Conservation (phyloP, 2,329 filamentous ascomycete species). For the Neonectria hederae region DNA sequence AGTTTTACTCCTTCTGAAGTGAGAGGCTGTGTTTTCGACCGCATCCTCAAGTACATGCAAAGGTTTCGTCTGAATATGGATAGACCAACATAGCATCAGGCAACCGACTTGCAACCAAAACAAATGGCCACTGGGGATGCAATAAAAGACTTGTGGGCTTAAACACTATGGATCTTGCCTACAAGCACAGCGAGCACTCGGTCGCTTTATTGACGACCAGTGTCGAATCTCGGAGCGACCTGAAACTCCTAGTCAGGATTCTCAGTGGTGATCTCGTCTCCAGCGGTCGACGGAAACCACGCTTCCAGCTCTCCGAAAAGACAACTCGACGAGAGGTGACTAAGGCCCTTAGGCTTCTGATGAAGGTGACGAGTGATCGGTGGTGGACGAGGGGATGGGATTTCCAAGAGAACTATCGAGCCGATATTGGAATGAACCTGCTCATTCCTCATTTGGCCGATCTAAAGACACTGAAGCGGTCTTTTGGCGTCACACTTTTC, state of each 20-base stretch:
- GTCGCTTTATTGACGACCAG: constrained; percentile 42
- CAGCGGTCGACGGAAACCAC: background rate
- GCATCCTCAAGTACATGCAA: constrained; percentile 39
- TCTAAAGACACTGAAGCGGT: constrained; percentile 34
- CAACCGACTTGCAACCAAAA: constrained; percentile 35
- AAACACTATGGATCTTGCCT: constrained; percentile 47
- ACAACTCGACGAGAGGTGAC: constrained; percentile 14
- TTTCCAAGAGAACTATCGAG: constrained; percentile 48
- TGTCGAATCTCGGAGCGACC: constrained; percentile 20
- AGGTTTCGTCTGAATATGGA: constrained; percentile 36
- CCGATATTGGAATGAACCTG: constrained; percentile 40
- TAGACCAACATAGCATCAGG: constrained; percentile 42
- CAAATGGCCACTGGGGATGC: constrained; percentile 31
- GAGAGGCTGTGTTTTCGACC: constrained; percentile 38
- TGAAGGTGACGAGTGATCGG: constrained; percentile 38
- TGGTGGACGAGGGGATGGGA: constrained; percentile 49
- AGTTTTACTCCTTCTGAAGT: constrained; percentile 25
- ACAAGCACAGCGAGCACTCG: constrained; percentile 43
- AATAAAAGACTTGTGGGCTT: constrained; percentile 40
- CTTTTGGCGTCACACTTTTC: background rate
- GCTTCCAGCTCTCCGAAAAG: constrained; percentile 15
- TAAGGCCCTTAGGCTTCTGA: constrained; percentile 34
- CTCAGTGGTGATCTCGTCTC: constrained; percentile 34
- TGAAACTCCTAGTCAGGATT: constrained; percentile 31
- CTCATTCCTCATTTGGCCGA: constrained; percentile 38